Base-by-base conservation (phyloP, 139 green algal genomes). In the Nannochloris sp. region DNA sequence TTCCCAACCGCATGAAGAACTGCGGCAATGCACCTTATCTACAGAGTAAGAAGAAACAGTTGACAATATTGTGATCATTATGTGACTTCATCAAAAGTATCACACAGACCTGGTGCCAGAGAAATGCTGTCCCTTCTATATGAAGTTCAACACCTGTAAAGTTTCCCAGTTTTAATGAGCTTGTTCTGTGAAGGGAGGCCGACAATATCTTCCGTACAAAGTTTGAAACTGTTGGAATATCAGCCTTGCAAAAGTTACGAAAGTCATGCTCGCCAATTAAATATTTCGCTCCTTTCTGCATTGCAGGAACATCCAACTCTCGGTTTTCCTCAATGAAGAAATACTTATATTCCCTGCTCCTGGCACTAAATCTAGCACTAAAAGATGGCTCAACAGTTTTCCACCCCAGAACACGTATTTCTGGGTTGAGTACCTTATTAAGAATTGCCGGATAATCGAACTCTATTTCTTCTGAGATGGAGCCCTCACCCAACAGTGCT, bases 251-350 rank as follows among this genome's bases (percentile, higher is more conserved):
- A 69, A 98, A 97, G 72, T 97, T 91, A 2, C 90, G 74, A 71
- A 96, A 98, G 73, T 98, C 91, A 60, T 97, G 91, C 24, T 87
- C 67, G 10, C 92, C 92, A 25, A 90, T 29, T 7, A 98, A 85
- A 60, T 72, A 37, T 0, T 44, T 18, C 11, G 83, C 88, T 5
- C 86, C 90, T 43, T 71, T 31, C 31, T 68, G 72, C 88, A 98
- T 98, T 24, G 70, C 68, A 3, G 21, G 59, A 15, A 95, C 23
- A 60, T 96, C 78, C 48, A 97, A 62, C 16, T 44, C 16, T 11
- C 25, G 16, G n/a, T 11, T 27, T 5, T 62, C 48, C 34, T 76
- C 62, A 1, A 87, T 66, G 21, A 96, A 87, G 61, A 87, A 93
- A 72, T 96, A 97, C 66, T 88, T 91, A 85, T 97, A 97, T 44